Percentiles rank a stretch among this genome's conserved stretches.
Conservation (phyloP, 352 stramenopile genomes). For the Phytophthora idaei region DNA sequence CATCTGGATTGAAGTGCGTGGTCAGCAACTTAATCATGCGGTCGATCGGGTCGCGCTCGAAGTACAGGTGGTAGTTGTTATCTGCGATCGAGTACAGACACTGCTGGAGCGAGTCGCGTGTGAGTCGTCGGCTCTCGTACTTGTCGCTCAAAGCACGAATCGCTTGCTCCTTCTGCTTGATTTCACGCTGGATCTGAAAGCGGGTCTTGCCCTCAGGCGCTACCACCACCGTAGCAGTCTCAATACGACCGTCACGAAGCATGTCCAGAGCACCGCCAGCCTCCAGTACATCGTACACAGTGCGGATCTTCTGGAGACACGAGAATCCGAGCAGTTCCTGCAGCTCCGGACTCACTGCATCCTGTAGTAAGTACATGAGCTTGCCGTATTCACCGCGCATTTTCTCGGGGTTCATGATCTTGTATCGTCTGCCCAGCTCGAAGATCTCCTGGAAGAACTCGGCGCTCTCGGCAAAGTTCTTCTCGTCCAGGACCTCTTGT, state of each 20-base stretch:
- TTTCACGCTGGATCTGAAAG: constrained; percentile 90
- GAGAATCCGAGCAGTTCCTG: constrained; percentile 89
- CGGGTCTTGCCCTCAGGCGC: constrained; percentile 90
- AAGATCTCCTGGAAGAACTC: constrained; percentile 93
- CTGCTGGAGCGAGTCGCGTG: constrained; percentile 90
- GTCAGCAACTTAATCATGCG: constrained; percentile 93
- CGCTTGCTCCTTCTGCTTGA: constrained; percentile 93
- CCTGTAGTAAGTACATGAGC: constrained; percentile 94
- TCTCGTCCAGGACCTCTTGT: constrained; percentile 87
- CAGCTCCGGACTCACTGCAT: constrained; percentile 86
- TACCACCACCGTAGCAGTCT: constrained; percentile 95
- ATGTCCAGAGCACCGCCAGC: constrained; percentile 71
- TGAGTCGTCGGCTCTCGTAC: constrained; percentile 58
- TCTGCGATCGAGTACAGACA: constrained; percentile 97
- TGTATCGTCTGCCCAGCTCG: constrained; percentile 95
- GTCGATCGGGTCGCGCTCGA: constrained; percentile 96
- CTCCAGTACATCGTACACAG: constrained; percentile 91
- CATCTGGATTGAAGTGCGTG: constrained; percentile 85
- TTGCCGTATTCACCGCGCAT: constrained; percentile 97
- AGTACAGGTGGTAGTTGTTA: constrained; percentile 98
- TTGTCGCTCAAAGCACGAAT: constrained; percentile 88
- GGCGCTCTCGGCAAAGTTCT: constrained; percentile 90
- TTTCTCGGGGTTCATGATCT: constrained; percentile 99
- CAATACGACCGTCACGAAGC: constrained; percentile 89
- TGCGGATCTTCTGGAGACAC: constrained; percentile 83